Conservation (phyloP, 2,329 filamentous ascomycete species). For the Aspergillus versicolor region DNA sequence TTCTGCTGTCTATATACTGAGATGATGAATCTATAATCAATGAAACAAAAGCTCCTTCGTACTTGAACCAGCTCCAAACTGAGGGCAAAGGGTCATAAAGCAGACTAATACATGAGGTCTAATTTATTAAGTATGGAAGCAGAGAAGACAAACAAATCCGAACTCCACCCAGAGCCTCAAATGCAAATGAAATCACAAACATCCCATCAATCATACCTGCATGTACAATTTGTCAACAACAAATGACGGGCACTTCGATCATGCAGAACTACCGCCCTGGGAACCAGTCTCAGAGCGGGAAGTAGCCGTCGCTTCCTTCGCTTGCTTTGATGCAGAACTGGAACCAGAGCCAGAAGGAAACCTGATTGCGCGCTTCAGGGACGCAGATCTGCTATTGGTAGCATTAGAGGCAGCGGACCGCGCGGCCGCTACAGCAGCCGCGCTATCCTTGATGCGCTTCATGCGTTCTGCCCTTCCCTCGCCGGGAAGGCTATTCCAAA, state of each 20-base stretch:
- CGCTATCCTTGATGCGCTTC: conserved; percentile 35
- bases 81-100: not conserved
- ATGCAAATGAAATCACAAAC: not conserved
- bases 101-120: not conserved
- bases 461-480: conserved; percentile 38
- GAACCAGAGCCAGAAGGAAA: conserved; percentile 1
- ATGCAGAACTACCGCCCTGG: not conserved
- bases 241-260: not conserved
- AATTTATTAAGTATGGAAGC: not conserved
- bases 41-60: not conserved
- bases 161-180: not conserved
- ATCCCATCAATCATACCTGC: not conserved
- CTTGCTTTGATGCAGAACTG: not conserved
- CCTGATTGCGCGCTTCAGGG: conserved; percentile 5
- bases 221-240: not conserved
- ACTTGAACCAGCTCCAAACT: not conserved
- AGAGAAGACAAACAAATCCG: not conserved
- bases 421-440: conserved; percentile 20
- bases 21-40: not conserved
- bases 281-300: not conserved
- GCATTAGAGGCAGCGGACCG: conserved; percentile 14
- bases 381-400: conserved; percentile 10
- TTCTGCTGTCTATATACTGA: not conserved
- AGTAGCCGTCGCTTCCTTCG: too few relatives aligned
- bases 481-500: conserved; percentile 40